A percentile compares a stretch with the other conserved stretches of the same genome.
Evolutionary conservation across 495 filamentous ascomycete genomes (phyloP).

Genomic region (Terfezia boudieri): DNA sequence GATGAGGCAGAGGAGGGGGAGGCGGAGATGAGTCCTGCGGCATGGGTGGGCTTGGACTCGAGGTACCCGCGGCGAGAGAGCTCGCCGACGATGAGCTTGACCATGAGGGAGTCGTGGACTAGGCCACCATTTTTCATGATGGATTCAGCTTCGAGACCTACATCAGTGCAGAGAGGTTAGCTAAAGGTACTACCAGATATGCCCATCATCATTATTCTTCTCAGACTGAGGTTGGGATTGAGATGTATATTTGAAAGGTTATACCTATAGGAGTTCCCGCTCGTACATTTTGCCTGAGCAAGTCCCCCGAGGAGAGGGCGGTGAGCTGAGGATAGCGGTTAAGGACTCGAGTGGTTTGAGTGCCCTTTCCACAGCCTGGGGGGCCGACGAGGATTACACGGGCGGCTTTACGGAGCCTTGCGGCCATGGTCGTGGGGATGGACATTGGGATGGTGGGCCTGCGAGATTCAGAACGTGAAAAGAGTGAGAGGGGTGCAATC

Average conservation of each 20-base stretch:
- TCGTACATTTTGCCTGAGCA: constrained; percentile 80
- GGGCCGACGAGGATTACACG: constrained; percentile 88
- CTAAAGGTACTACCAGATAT: constrained; percentile 1
- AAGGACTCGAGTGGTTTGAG: constrained; percentile 73
- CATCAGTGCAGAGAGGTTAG: neutral
- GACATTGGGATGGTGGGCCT: neutral
- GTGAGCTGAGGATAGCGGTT: constrained; percentile 70
- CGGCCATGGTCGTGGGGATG: constrained; percentile 4
- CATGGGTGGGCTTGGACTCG: constrained; percentile 17
- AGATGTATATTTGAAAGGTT: constrained; percentile 5
- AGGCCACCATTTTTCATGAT: constrained; percentile 67
- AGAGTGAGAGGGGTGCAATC: too few species aligned
- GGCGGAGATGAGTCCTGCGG: neutral
- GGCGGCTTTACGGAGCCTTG: constrained; percentile 57
- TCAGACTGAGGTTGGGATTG: neutral
- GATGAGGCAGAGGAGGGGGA: constrained; percentile 14
- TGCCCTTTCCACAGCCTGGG: constrained; percentile 84
- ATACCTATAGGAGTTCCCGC: constrained; percentile 64
- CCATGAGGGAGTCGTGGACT: constrained; percentile 73
- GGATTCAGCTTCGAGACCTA: constrained; percentile 71
- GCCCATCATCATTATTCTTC: neutral
- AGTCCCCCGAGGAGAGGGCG: constrained; percentile 79
- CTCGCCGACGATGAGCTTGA: constrained; percentile 75
- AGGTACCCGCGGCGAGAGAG: constrained; percentile 69
- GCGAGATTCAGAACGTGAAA: too few species aligned